Conservation (phyloP, 148 eudicot genomes). For the Nyssa sinensis region DNA sequence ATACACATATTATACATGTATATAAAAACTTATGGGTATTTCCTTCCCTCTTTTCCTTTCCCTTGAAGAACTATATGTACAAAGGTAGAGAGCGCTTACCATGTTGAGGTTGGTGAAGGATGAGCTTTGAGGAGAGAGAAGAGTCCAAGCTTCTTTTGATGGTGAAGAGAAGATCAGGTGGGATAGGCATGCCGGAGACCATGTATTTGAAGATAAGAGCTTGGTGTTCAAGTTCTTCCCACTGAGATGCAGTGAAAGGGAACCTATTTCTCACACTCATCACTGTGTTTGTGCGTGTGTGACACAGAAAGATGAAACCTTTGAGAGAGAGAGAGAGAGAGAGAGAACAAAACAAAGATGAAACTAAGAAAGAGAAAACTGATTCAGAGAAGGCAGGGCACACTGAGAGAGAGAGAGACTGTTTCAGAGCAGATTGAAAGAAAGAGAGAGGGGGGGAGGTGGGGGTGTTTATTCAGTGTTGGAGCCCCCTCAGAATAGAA, state of each 20-base stretch:
- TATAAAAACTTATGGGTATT: no score
- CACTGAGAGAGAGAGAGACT: no score
- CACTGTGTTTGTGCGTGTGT: no score
- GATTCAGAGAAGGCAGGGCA: neutral
- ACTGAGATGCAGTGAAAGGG: slow-evolving; percentile 86
- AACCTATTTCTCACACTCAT: slow-evolving; percentile 41
- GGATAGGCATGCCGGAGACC: slow-evolving; percentile 87
- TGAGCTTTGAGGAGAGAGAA: slow-evolving; percentile 54
- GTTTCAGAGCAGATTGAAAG: neutral
- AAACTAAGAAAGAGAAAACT: no score
- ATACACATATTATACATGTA: neutral
- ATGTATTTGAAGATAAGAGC: slow-evolving; percentile 89
- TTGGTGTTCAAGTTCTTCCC: slow-evolving; percentile 95
- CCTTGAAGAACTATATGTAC: neutral
- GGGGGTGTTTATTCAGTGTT: neutral
- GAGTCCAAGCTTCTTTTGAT: slow-evolving; percentile 67
- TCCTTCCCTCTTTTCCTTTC: no score
- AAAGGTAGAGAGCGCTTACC: slow-evolving; percentile 32
- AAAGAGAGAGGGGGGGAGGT: neutral
- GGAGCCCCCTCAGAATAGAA: neutral
- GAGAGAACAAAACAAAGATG: slow-evolving; percentile 4
- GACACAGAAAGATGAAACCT: neutral
- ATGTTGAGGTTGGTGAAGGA: slow-evolving; percentile 56
- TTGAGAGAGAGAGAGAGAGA: neutral
- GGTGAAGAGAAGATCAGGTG: slow-evolving; percentile 83